phyloP scores from a whole-genome alignment of 768 basidiomycete species.

The Leccinum boreale region DNA sequence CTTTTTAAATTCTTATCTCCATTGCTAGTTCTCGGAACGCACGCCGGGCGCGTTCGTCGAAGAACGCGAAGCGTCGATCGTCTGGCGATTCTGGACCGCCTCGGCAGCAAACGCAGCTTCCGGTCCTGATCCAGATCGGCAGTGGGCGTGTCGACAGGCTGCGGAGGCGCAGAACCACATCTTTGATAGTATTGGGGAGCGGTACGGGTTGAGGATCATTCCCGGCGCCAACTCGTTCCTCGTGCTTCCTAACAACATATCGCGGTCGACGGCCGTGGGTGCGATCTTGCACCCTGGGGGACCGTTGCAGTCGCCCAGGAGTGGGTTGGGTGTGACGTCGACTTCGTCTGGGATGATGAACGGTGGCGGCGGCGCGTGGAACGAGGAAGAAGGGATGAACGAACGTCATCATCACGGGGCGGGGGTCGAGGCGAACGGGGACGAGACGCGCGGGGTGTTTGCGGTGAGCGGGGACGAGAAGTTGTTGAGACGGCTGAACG shows the following conservation, averaged over 20 bases:
- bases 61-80: conserved; percentile 75
- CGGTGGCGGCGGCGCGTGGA: not conserved
- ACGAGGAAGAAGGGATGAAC: not conserved
- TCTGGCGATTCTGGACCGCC: conserved; percentile 83
- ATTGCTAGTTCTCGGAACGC: conserved; percentile 74
- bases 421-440: conserved; percentile 26
- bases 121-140: conserved; percentile 46
- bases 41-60: conserved; percentile 85
- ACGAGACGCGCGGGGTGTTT: conserved; percentile 56
- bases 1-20: not conserved
- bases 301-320: conserved; percentile 36
- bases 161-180: conserved; percentile 92
- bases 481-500: conserved; percentile 69
- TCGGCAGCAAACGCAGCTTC: conserved; percentile 33
- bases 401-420: conserved; percentile 4
- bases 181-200: conserved; percentile 82
- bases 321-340: conserved; percentile 26
- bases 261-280: conserved; percentile 78
- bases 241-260: conserved; percentile 78
- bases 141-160: conserved; percentile 84
- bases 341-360: conserved; percentile 32
- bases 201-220: conserved; percentile 79
- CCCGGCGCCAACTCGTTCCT: conserved; percentile 79
- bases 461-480: conserved; percentile 77
- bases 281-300: conserved; percentile 71